Conservation (phyloP, 495 filamentous ascomycete genomes). For the Cudoniella acicularis region DNA sequence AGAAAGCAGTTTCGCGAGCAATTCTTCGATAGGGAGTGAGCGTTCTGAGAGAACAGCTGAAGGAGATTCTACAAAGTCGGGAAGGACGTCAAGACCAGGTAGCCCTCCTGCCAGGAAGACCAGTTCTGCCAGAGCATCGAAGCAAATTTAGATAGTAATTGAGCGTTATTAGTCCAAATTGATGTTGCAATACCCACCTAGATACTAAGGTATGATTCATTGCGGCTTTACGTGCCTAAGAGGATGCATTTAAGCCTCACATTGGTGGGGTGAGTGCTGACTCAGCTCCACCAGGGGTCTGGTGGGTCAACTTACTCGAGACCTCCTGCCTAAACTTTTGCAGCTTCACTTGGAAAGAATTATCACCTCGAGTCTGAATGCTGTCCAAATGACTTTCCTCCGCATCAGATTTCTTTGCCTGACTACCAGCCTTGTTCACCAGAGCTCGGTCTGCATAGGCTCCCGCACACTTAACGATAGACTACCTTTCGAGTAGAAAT, state of each 20-base stretch:
- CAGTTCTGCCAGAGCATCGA: conserved; percentile 8
- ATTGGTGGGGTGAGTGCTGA: no score
- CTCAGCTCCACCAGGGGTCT: not conserved
- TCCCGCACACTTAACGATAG: not conserved
- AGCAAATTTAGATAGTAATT: conserved; percentile 13
- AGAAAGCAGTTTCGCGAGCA: conserved; percentile 39
- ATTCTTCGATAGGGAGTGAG: conserved; percentile 20
- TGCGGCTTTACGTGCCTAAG: no score
- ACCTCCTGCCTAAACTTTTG: not conserved
- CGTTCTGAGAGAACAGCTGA: conserved; percentile 8
- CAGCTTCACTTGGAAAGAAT: not conserved
- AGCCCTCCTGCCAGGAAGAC: conserved; percentile 7
- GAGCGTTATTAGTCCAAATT: not conserved
- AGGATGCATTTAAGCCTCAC: no score
- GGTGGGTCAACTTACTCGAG: no score
- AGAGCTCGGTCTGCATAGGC: not conserved
- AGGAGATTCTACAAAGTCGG: conserved; percentile 8
- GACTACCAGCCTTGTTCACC: not conserved
- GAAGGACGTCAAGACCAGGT: conserved; percentile 12
- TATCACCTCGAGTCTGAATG: not conserved
- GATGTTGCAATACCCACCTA: no score
- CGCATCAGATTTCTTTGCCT: not conserved
- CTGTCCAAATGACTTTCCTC: not conserved
- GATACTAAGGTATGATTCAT: no score
- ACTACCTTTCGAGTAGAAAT: not conserved